Evolutionary conservation across 2,329 filamentous ascomycete species (phyloP).

Genomic region (Arthrobotrys sphaeroides): DNA sequence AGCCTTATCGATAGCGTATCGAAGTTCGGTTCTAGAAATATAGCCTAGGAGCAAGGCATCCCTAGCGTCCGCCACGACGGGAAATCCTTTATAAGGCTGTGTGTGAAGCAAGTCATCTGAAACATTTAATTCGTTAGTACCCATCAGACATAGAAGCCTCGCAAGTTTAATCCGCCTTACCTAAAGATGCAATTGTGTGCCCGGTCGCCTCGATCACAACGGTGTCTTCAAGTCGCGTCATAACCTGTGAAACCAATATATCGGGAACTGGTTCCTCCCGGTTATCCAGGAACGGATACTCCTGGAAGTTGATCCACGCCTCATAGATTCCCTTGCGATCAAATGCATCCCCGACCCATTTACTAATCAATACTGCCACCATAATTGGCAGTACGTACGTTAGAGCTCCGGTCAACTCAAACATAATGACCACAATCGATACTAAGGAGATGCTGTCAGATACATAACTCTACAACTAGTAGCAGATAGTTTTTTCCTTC

Average conservation of each 20-base stretch:
- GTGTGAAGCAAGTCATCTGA: conserved; percentile 70
- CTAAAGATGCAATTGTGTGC: conserved; percentile 82
- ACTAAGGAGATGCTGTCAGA: conserved; percentile 63
- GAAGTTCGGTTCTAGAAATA: conserved; percentile 89
- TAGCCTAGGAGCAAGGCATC: conserved; percentile 87
- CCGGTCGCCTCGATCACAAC: conserved; percentile 86
- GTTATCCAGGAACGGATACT: conserved; percentile 94
- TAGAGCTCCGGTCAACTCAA: conserved; percentile 93
- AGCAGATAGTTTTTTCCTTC: background rate
- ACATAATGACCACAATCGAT: conserved; percentile 99
- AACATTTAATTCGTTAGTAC: background rate
- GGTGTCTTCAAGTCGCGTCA: conserved; percentile 91
- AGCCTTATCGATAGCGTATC: conserved; percentile 77
- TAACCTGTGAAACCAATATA: conserved; percentile 83
- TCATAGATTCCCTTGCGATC: conserved; percentile 95
- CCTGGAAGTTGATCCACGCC: conserved; percentile 94
- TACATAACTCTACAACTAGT: background rate
- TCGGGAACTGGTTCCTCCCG: conserved; percentile 85
- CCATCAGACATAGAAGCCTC: background rate
- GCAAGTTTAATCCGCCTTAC: conserved; percentile 60
- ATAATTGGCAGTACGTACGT: conserved; percentile 98
- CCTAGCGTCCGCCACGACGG: conserved; percentile 80
- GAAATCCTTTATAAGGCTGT: conserved; percentile 88
- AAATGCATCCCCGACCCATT: conserved; percentile 97
- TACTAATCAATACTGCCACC: conserved; percentile 97